phyloP scores from a whole-genome alignment of 371 early-diverging fungal genomes.

The Mucor plumbeus region DNA sequence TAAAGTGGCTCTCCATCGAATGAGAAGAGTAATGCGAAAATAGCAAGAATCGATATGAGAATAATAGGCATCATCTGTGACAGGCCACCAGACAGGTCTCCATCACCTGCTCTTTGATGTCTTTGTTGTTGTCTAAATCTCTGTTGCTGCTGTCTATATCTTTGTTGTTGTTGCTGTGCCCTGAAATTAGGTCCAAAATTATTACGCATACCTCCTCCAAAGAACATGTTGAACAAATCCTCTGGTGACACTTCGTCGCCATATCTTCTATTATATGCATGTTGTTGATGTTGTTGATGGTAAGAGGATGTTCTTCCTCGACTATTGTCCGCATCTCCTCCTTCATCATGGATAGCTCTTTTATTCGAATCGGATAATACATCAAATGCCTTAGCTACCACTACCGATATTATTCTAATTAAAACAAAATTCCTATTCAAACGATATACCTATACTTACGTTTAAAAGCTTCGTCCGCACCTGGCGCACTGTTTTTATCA shows the following conservation, averaged over 20 bases:
- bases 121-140: constrained; percentile 16
- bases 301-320: constrained; percentile 41
- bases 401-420: constrained; percentile 16
- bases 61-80: constrained; percentile 25
- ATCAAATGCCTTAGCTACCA: constrained; percentile 90
- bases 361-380: constrained; percentile 88
- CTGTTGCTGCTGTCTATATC: constrained; percentile 22
- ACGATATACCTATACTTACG: constrained; percentile 38
- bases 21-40: constrained; percentile 22
- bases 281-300: constrained; percentile 20
- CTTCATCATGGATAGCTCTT: constrained; percentile 86
- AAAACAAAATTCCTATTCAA: background rate
- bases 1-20: constrained; percentile 37
- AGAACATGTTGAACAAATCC: constrained; percentile 93
- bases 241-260: constrained; percentile 86
- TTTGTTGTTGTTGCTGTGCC: constrained; percentile 15
- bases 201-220: constrained; percentile 61
- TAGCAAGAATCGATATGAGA: constrained; percentile 14
- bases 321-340: constrained; percentile 66
- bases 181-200: constrained; percentile 17
- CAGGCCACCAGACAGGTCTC: constrained; percentile 2
- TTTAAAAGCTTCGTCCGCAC: constrained; percentile 97
- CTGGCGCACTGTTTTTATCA: constrained; percentile 95
- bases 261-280: constrained; percentile 43
- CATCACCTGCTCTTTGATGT: constrained; percentile 3